Evolutionary conservation across 2,329 filamentous ascomycete species (phyloP).

Genomic region (Didymella segeticola): DNA sequence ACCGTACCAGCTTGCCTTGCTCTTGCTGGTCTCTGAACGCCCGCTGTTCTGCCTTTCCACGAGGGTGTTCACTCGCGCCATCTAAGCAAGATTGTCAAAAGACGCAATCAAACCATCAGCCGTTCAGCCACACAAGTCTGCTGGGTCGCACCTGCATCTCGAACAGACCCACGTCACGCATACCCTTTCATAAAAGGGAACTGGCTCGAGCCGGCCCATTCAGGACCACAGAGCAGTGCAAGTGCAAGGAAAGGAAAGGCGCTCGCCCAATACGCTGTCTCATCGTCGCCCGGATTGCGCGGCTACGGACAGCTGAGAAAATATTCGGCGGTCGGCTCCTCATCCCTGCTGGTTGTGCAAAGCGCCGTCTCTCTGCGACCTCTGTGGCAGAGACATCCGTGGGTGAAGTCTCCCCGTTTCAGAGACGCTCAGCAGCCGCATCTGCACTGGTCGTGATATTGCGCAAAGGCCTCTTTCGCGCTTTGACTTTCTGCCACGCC

Average conservation of each 20-base stretch:
- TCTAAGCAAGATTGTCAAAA: slow-evolving; percentile 3
- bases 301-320: slow-evolving; percentile 19
- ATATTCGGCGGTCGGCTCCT: slow-evolving; percentile 15
- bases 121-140: slow-evolving; percentile 4
- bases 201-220: slow-evolving; percentile 8
- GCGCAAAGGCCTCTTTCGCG: slow-evolving; percentile 17
- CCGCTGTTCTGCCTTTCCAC: slow-evolving; percentile 9
- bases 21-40: slow-evolving; percentile 15
- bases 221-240: slow-evolving; percentile 11
- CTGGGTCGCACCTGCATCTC: slow-evolving; percentile 10
- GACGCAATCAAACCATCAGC: slow-evolving; percentile 1
- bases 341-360: slow-evolving; percentile 10
- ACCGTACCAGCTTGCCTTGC: slow-evolving; percentile 26
- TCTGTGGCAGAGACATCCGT: slow-evolving; percentile 10
- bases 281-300: slow-evolving; percentile 14
- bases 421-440: slow-evolving; percentile 9
- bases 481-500: slow-evolving; percentile 15
- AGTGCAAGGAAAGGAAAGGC: slow-evolving; percentile 2
- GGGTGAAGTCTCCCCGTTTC: slow-evolving; percentile 15
- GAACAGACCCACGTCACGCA: slow-evolving; percentile 2
- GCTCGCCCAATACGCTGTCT: slow-evolving; percentile 11
- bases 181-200: slow-evolving; percentile 11
- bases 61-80: slow-evolving; percentile 6
- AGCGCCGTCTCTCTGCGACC: slow-evolving; percentile 9
- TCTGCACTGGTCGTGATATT: slow-evolving; percentile 17